Conservation (phyloP, 495 filamentous ascomycete species). For the Cairneyella variabilis region DNA sequence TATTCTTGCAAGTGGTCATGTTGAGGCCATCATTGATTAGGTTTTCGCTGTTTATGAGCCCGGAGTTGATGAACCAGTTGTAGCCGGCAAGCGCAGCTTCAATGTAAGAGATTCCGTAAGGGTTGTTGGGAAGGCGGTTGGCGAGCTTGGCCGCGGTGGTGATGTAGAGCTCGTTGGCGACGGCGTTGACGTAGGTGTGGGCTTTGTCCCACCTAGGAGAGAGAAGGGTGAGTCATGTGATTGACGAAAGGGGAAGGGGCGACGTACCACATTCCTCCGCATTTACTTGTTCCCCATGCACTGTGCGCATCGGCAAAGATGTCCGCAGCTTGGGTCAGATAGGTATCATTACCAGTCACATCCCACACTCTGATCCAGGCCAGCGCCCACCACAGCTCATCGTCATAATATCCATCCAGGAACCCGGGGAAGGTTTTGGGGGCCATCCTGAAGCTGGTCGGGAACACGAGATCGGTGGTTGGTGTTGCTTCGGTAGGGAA, state of each 20-base stretch:
- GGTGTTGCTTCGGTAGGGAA: slow-evolving; percentile 31
- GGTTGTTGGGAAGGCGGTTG: slow-evolving; percentile 47
- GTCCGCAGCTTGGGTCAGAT: slow-evolving; percentile 51
- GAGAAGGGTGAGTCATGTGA: neutral
- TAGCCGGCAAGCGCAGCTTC: slow-evolving; percentile 54
- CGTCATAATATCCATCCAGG: slow-evolving; percentile 64
- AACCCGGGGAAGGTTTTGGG: slow-evolving; percentile 33
- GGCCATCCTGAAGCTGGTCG: slow-evolving; percentile 32
- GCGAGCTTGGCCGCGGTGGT: slow-evolving; percentile 67
- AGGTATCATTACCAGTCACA: slow-evolving; percentile 47
- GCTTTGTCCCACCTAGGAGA: slow-evolving; percentile 54
- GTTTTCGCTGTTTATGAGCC: slow-evolving; percentile 59
- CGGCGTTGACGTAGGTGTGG: slow-evolving; percentile 57
- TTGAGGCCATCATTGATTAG: slow-evolving; percentile 71
- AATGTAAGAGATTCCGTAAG: slow-evolving; percentile 46
- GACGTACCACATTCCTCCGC: slow-evolving; percentile 55
- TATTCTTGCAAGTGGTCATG: slow-evolving; percentile 50
- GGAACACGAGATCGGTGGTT: slow-evolving; percentile 27
- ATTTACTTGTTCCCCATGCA: slow-evolving; percentile 43
- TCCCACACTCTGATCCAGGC: slow-evolving; percentile 65
- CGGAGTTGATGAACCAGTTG: slow-evolving; percentile 63
- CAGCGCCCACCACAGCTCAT: slow-evolving; percentile 71
- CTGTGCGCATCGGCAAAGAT: slow-evolving; percentile 61
- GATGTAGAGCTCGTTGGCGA: slow-evolving; percentile 73
- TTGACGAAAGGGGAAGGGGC: neutral